Evolutionary conservation across 495 filamentous ascomycete species (phyloP), one percentile per base, ranked within the genome.

Genomic region (Filosporella fistucella): DNA sequence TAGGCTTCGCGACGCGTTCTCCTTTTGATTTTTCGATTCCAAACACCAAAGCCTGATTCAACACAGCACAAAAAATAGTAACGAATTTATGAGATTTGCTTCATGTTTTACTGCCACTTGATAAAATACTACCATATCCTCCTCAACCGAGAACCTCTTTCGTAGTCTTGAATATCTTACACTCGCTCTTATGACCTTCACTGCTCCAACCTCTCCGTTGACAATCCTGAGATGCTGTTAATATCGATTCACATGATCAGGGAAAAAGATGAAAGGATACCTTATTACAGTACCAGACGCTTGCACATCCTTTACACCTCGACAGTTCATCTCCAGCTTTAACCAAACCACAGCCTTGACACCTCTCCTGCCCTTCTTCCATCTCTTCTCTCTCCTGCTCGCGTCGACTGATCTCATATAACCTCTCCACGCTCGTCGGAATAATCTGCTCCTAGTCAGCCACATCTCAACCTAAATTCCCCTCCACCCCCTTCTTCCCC

Each of bases 241-340:
- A 29, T n/a, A 11, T 49, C 20, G 4, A 16, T 4, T 12, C 22
- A 35, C 25, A 36, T 16, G 7, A 36, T 22, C 5, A 36, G 12
- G 20, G 18, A 22, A 22, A 47, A 36, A 36, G 2, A 42, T 14
- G 5, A 40, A 25, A 23, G 30, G 21, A 11, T 47, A 58, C 55
- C 38, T 54, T 58, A 18, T 45, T 34, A 41, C 55, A 58, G 49
- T 58, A 58, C 50, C 51, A 54, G 2, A 58, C 46, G 10, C 22
- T 13, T 23, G 51, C 42, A 42, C 55, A 58, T 11, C 55, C 53
- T 28, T 39, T 47, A 48, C 53, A 56, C 21, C 28, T 33, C 30
- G 26, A 42, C 21, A 56, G 25, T 23, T 22, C 28, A 14, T 34
- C 13, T 26, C 22, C 23, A 2, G 40, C 23, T 17, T 25, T 48